Conservation (phyloP, 305 asterid species). For the Coffea humblotiana region DNA sequence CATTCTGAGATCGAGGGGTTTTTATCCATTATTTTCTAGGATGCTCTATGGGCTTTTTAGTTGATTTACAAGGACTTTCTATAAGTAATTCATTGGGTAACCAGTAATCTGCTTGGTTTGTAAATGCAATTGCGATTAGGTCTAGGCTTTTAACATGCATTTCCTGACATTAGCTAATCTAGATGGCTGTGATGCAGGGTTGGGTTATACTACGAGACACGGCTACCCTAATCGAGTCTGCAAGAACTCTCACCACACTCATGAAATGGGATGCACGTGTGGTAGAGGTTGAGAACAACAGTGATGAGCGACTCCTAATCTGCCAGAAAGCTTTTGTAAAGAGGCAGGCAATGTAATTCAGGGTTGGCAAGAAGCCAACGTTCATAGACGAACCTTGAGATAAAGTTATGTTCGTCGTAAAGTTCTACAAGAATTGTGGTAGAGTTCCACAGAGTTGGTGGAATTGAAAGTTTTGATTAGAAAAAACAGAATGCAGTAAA, state of each 20-base stretch:
- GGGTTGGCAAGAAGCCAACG: conserved; percentile 18
- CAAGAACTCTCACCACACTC: conserved; percentile 70
- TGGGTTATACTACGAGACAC: conserved; percentile 85
- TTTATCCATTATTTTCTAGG: not conserved
- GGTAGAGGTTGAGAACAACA: conserved; percentile 75
- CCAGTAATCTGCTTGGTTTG: not conserved
- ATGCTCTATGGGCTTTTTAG: not conserved
- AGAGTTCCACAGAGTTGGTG: conserved; percentile 36
- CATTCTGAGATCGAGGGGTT: not conserved
- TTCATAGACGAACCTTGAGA: conserved; percentile 28
- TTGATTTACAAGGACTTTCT: not conserved
- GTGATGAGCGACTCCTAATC: conserved; percentile 81
- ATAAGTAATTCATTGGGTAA: not conserved
- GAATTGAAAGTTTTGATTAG: conserved; percentile 40
- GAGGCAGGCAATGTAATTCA: conserved; percentile 58
- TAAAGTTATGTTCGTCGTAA: too few relatives aligned
- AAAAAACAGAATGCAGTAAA: conserved; percentile 24
- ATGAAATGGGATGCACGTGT: conserved; percentile 97
- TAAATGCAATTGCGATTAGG: not conserved
- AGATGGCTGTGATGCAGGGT: conserved; percentile 52
- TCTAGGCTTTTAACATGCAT: not conserved
- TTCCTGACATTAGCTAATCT: conserved; percentile 12
- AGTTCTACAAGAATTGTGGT: conserved; percentile 31
- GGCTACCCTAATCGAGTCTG: conserved; percentile 63
- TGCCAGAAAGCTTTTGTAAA: conserved; percentile 91